Percentiles rank a stretch among this genome's conserved stretches.
Evolutionary conservation across 2,329 filamentous ascomycete genomes (phyloP).

Genomic region (Colletotrichum zoysiae): DNA sequence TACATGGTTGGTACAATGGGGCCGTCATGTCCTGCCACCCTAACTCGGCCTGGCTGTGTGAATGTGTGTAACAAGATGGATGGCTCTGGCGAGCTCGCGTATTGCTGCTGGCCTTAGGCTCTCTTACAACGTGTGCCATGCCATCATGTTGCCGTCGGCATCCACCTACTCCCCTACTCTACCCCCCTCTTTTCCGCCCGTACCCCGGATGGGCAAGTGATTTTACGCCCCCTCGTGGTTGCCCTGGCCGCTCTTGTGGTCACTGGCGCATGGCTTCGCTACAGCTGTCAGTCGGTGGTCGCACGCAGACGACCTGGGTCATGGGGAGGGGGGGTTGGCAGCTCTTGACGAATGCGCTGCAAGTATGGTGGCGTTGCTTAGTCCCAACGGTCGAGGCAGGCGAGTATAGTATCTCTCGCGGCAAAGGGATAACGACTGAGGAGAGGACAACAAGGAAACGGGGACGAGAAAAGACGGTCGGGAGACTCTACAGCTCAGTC

Average conservation of each 20-base stretch:
- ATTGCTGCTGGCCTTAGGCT: conserved; percentile 2
- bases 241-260: conserved; percentile 6
- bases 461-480: neutral
- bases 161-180: neutral
- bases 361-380: conserved; percentile 26
- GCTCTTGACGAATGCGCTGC: conserved; percentile 21
- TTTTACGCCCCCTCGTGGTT: conserved; percentile 7
- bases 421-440: neutral
- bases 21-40: conserved; percentile 23
- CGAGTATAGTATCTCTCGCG: neutral
- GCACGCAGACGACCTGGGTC: conserved; percentile 39
- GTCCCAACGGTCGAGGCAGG: conserved; percentile 20
- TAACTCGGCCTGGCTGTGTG: conserved; percentile 18
- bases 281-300: conserved; percentile 29
- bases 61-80: conserved; percentile 33
- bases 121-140: conserved; percentile 23
- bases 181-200: conserved; percentile 11
- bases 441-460: conserved; percentile 10
- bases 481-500: conserved; percentile 3
- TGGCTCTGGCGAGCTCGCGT: conserved; percentile 7
- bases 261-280: conserved; percentile 19
- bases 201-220: conserved; percentile 4
- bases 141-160: conserved; percentile 24
- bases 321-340: conserved; percentile 25
- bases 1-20: conserved; percentile 31